Base-by-base conservation (phyloP, 2,329 filamentous ascomycete genomes). In the Colletotrichum karsti region DNA sequence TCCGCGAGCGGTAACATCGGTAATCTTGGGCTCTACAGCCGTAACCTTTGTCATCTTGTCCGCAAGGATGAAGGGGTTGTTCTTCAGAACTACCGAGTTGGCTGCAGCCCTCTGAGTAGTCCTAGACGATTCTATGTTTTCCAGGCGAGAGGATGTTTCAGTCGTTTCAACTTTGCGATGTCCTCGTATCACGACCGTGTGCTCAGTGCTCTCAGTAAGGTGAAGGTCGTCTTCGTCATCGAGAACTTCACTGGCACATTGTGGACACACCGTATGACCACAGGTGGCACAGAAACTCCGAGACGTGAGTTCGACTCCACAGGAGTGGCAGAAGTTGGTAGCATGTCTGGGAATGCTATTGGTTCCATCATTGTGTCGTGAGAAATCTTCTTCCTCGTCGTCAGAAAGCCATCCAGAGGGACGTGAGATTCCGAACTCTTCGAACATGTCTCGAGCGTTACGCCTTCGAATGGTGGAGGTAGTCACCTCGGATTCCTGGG, bases 181-280 rank as follows among this genome's bases (percentile, higher is more conserved):
- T n/a, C 58, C 28, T 10, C 51, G 44, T 22, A 15, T 15, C 15
- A 44, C 22, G n/a, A n/a, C 9, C 7, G 10, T 53, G 3, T 24
- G 42, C 5, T 24, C 42, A 2, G 30, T 63, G 10, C 22, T 46
- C 30, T 37, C 59, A 3, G 53, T 35, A 13, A 37, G 35, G 28
- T 35, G 48, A 10, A 28, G 15, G 28, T 44, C 46, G 10, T 72
- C 69, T 9, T 67, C 70, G 13, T 68, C 70, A 24, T 73, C 60
- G 3, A 75, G 72, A 9, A 79, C 63, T 56, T 83, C 78, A 46
- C 77, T 79, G 8, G 74, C 77, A 70, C 86, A 88, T 61, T 82
- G 82, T 33, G 75, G 69, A 70, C 86, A 89, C 15, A 86, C 80
- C 9, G 78, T 79, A 72, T 89, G 87, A 1, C 83, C 84, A 70